Percentiles rank a stretch among this genome's conserved stretches.
Evolutionary conservation across 1,284 basidiomycete species (phyloP).

Genomic region (Leucoagaricus sp.): DNA sequence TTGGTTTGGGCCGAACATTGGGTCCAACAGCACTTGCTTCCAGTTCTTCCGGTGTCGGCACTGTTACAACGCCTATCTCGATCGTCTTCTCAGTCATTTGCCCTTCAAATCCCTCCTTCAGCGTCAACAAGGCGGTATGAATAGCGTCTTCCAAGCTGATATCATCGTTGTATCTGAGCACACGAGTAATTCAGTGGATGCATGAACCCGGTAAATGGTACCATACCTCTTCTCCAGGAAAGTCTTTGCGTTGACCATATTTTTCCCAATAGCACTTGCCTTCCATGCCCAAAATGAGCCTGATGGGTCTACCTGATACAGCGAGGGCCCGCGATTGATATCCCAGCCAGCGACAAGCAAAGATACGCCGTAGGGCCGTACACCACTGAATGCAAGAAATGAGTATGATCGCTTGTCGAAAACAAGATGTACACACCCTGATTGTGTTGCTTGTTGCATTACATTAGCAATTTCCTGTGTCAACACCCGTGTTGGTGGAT

Average conservation of each 20-base stretch:
- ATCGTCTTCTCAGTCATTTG: slow-evolving; percentile 99
- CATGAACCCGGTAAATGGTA: slow-evolving; percentile 19
- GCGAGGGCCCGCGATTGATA: slow-evolving; percentile 83
- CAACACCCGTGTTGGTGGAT: slow-evolving; percentile 95
- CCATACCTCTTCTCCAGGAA: slow-evolving; percentile 95
- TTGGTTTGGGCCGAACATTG: slow-evolving; percentile 76
- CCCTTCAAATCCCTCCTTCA: slow-evolving; percentile 99
- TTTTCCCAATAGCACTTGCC: slow-evolving; percentile 98
- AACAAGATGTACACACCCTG: slow-evolving; percentile 66
- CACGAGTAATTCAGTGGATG: slow-evolving; percentile 20
- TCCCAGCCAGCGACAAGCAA: slow-evolving; percentile 98
- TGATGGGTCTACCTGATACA: slow-evolving; percentile 99
- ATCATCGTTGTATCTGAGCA: slow-evolving; percentile 93
- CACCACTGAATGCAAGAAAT: slow-evolving; percentile 65
- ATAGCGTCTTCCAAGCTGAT: slow-evolving; percentile 99
- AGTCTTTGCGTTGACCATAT: slow-evolving; percentile 99
- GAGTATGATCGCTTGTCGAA: slow-evolving; percentile 18
- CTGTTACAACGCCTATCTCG: slow-evolving; percentile 95
- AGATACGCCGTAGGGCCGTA: slow-evolving; percentile 97
- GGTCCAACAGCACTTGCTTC: slow-evolving; percentile 74
- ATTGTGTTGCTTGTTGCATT: slow-evolving; percentile 99
- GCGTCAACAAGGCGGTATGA: slow-evolving; percentile 96
- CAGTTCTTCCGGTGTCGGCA: slow-evolving; percentile 78
- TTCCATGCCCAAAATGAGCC: slow-evolving; percentile 99
- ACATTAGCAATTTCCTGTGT: slow-evolving; percentile 97